Percentiles rank a stretch among this genome's conserved stretches.
Conservation (phyloP, 108 stramenopile genomes). For the Cyclotella atomus region DNA sequence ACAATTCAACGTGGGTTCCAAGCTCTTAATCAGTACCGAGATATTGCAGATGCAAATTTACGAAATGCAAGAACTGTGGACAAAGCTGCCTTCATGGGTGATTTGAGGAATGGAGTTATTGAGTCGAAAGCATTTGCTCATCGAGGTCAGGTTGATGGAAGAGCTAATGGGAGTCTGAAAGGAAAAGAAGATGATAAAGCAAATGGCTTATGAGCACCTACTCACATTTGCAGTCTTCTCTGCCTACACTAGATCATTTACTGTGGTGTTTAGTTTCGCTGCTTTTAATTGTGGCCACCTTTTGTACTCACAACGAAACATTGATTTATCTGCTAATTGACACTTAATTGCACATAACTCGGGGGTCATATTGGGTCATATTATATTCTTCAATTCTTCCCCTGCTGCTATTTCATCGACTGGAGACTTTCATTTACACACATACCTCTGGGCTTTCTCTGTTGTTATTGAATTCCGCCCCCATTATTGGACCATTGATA, state of each 20-base stretch:
- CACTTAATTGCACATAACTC: no score
- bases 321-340: no score
- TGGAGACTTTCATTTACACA: no score
- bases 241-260: not conserved
- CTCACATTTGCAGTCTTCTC: not conserved
- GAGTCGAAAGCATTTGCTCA: constrained; percentile 83
- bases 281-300: no score
- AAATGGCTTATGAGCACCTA: not conserved
- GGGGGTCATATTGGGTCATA: no score
- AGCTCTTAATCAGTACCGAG: constrained; percentile 60
- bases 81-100: constrained; percentile 82
- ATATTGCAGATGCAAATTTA: constrained; percentile 65
- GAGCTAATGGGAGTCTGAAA: constrained; percentile 45
- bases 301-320: no score
- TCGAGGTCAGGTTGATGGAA: constrained; percentile 70
- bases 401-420: no score
- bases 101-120: constrained; percentile 77
- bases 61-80: constrained; percentile 79
- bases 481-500: no score
- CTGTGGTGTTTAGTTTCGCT: no score
- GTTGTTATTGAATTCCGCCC: no score
- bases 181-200: constrained; percentile 23
- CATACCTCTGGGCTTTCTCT: no score
- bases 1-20: constrained; percentile 62
- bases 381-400: no score